A percentile compares a stretch with the other conserved stretches of the same genome.
Conservation (phyloP, 2,329 filamentous ascomycete species). For the Emmonsiellopsis sp. region DNA sequence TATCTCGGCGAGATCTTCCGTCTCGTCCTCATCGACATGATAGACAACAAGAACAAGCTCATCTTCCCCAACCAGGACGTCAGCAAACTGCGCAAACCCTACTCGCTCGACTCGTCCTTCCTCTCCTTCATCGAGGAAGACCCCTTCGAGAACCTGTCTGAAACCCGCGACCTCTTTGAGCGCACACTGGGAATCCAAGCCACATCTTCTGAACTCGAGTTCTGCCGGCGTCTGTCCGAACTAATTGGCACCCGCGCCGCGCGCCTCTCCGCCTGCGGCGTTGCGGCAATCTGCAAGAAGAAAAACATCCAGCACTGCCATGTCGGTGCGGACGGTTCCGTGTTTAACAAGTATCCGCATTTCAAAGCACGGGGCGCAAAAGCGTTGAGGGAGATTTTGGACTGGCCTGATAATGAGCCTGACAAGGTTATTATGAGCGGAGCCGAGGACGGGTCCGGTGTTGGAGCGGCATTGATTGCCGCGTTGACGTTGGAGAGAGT, state of each 20-base stretch:
- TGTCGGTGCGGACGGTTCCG: constrained; percentile 91
- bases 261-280: constrained; percentile 85
- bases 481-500: constrained; percentile 56
- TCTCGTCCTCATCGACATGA: constrained; percentile 72
- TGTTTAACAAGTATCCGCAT: constrained; percentile 98
- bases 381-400: constrained; percentile 88
- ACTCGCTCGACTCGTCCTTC: constrained; percentile 88
- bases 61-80: constrained; percentile 83
- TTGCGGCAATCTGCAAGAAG: constrained; percentile 95
- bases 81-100: constrained; percentile 70
- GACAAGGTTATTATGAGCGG: constrained; percentile 82
- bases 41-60: constrained; percentile 64
- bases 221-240: constrained; percentile 81
- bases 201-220: constrained; percentile 72
- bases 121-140: constrained; percentile 90
- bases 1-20: constrained; percentile 95
- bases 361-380: constrained; percentile 89
- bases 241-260: constrained; percentile 91
- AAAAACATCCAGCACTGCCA: constrained; percentile 82
- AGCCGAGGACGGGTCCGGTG: constrained; percentile 92
- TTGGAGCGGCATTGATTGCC: constrained; percentile 93
- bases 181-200: constrained; percentile 63
- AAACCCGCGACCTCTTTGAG: constrained; percentile 75
- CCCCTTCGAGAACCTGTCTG: constrained; percentile 87
- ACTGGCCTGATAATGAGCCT: constrained; percentile 78